Evolutionary conservation across 148 eudicot genomes (phyloP).

Genomic region (Camellia japonica): DNA sequence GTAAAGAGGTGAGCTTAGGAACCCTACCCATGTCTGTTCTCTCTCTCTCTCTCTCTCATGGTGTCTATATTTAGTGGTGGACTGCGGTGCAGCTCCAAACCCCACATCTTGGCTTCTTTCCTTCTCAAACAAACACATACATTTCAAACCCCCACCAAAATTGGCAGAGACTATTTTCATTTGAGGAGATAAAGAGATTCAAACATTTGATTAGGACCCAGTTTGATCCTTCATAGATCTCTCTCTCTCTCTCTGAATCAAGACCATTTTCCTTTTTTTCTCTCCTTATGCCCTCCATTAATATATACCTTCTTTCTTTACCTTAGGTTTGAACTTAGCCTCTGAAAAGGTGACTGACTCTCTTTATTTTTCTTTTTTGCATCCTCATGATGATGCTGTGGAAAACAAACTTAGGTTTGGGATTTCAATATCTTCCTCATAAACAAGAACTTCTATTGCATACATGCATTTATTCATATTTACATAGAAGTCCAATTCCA

Average conservation of each 20-base stretch:
- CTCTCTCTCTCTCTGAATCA: not conserved
- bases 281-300: not conserved
- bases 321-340: not conserved
- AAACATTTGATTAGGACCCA: slow-evolving; percentile 14
- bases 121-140: not conserved
- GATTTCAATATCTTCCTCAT: not conserved
- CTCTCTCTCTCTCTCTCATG: not conserved
- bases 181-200: slow-evolving; percentile 6
- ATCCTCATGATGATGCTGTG: too few relatives aligned
- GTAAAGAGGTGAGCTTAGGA: slow-evolving; percentile 8
- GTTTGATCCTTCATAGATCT: slow-evolving; percentile 9
- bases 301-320: not conserved
- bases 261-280: not conserved
- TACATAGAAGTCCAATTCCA: not conserved
- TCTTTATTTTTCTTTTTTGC: too few relatives aligned
- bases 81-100: slow-evolving; percentile 10
- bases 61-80: slow-evolving; percentile 21
- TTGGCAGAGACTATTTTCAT: not conserved
- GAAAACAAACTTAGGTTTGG: too few relatives aligned
- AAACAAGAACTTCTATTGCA: not conserved
- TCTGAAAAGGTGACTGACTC: not conserved
- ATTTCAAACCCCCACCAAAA: not conserved
- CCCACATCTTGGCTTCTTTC: slow-evolving; percentile 22
- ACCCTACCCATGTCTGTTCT: not conserved
- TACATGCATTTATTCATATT: not conserved